Percentiles rank a stretch among this genome's conserved stretches.
Evolutionary conservation across 169 alveolate species (phyloP).

Genomic region (Eimeria tenella): DNA sequence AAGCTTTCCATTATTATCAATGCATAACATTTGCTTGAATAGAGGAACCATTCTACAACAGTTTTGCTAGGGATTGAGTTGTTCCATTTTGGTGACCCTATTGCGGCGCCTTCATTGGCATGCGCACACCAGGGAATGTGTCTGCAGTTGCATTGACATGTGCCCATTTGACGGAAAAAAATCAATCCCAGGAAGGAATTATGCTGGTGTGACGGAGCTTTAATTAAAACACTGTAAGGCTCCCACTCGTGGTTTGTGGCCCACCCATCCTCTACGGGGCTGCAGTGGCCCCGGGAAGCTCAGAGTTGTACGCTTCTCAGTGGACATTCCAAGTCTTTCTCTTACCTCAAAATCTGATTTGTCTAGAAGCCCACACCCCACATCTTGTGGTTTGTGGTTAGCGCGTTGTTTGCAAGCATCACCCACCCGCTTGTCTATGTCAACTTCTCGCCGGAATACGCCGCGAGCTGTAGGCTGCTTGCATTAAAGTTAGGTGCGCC

Average conservation of each 20-base stretch:
- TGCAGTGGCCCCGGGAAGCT: constrained; percentile 51
- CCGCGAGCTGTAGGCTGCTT: constrained; percentile 39
- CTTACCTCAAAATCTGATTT: background rate
- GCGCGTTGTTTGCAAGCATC: background rate
- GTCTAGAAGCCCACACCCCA: constrained; percentile 25
- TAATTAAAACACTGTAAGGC: too few relatives aligned
- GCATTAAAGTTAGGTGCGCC: constrained; percentile 58
- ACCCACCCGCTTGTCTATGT: constrained; percentile 19
- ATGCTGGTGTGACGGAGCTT: too few relatives aligned
- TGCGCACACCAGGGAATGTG: background rate
- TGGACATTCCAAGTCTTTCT: background rate
- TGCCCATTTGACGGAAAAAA: too few relatives aligned
- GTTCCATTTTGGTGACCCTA: constrained; percentile 21
- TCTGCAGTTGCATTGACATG: background rate
- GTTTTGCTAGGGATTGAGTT: too few relatives aligned
- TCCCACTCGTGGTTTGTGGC: background rate
- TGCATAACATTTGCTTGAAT: too few relatives aligned
- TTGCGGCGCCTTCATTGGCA: background rate
- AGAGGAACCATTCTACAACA: too few relatives aligned
- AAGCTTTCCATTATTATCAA: too few relatives aligned
- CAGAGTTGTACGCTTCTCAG: background rate
- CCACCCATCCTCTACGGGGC: constrained; percentile 62
- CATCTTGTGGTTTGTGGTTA: background rate
- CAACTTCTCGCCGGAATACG: constrained; percentile 60
- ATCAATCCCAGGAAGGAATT: too few relatives aligned